phyloP scores from a whole-genome alignment of 805 yeast species.

The Myxozyma mucilagina region DNA sequence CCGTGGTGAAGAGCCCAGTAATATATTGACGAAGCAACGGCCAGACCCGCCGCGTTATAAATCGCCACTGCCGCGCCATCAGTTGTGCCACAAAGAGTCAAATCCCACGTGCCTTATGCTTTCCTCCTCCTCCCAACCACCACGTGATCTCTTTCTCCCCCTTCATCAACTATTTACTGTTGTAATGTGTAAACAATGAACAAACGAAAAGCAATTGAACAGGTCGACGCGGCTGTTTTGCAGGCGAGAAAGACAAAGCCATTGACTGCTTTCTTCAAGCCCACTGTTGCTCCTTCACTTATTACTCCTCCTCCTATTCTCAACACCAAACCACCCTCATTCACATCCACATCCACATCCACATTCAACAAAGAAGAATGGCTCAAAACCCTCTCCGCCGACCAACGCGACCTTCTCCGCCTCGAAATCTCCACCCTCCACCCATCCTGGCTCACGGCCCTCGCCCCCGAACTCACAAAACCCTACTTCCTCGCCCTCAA shows the following conservation, averaged over 20 bases:
- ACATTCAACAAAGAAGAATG: conserved; percentile 54
- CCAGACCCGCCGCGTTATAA: too few relatives aligned
- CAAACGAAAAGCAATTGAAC: neutral
- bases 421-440: conserved; percentile 73
- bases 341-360: neutral
- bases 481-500: conserved; percentile 81
- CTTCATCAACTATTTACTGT: too few relatives aligned
- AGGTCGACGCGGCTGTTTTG: neutral
- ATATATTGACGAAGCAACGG: too few relatives aligned
- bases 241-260: conserved; percentile 19
- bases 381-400: conserved; percentile 51
- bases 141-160: too few relatives aligned
- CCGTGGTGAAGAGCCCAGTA: too few relatives aligned
- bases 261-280: conserved; percentile 16
- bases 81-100: too few relatives aligned
- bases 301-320: neutral
- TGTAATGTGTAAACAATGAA: neutral
- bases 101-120: too few relatives aligned
- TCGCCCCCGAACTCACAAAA: conserved; percentile 72
- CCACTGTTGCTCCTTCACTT: neutral
- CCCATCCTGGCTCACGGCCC: conserved; percentile 70
- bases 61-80: too few relatives aligned
- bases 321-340: neutral
- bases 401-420: conserved; percentile 52
- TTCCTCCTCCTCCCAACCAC: too few relatives aligned